Evolutionary conservation across 306 rosid species (phyloP).

Genomic region (Trifolium pratense): DNA sequence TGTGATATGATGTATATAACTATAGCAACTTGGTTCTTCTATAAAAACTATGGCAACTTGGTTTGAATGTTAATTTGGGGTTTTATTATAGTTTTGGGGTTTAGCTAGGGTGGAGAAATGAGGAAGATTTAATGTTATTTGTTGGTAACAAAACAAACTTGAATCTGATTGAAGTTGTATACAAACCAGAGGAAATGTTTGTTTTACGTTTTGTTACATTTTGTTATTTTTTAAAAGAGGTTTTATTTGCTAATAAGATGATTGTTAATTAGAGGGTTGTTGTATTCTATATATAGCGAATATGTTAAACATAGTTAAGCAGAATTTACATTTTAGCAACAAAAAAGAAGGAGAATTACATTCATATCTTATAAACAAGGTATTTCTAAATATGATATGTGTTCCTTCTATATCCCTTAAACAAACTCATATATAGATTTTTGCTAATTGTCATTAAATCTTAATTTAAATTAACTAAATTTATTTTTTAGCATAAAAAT

Average conservation of each 20-base stretch:
- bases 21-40: too few relatives aligned
- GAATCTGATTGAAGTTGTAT: slow-evolving; percentile 27
- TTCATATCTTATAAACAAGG: slow-evolving; percentile 6
- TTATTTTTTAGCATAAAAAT: too few relatives aligned
- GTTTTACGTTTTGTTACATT: neutral
- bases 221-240: neutral
- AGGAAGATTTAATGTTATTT: neutral
- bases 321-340: neutral
- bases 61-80: slow-evolving; percentile 33
- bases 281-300: slow-evolving; percentile 15
- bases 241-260: neutral
- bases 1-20: neutral
- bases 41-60: too few relatives aligned
- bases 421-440: neutral
- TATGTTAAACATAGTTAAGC: neutral
- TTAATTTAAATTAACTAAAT: too few relatives aligned
- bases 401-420: too few relatives aligned
- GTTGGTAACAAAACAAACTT: slow-evolving; percentile 30
- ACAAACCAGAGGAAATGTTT: neutral
- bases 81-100: too few relatives aligned
- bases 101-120: slow-evolving; percentile 56
- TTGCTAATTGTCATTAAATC: neutral
- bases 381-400: too few relatives aligned
- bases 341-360: neutral
- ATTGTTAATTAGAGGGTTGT: too few relatives aligned